These are phyloP conservation scores for Epichloe scottii DNA, from an alignment of 2,329 filamentous ascomycete species.

Conservation along the genomic window DNA sequence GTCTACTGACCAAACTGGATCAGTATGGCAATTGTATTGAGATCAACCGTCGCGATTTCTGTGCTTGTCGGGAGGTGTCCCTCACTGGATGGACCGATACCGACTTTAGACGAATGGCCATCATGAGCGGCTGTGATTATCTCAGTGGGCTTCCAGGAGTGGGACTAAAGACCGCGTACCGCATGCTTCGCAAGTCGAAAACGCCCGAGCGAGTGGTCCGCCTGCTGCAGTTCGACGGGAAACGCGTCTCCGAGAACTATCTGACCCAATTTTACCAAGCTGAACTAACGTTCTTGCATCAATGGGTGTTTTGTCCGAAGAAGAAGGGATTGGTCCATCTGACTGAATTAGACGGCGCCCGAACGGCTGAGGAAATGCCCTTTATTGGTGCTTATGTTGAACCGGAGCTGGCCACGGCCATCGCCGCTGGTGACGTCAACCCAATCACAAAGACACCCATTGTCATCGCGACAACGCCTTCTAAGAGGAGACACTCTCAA, in stretches of 20 bases:
- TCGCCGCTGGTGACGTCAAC: conserved; percentile 73
- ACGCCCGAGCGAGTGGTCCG: conserved; percentile 70
- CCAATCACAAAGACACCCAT: conserved; percentile 73
- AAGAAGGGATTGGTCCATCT: conserved; percentile 61
- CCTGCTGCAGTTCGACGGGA: conserved; percentile 80
- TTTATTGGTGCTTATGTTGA: conserved; percentile 71
- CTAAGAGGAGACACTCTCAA: conserved; percentile 30
- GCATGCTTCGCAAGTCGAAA: conserved; percentile 81
- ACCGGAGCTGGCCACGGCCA: conserved; percentile 53
- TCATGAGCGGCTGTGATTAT: conserved; percentile 93
- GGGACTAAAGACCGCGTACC: conserved; percentile 87
- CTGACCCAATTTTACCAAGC: conserved; percentile 71
- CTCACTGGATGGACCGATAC: conserved; percentile 83
- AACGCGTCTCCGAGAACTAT: conserved; percentile 73
- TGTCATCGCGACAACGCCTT: conserved; percentile 27
- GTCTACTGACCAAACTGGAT: conserved; percentile 85
- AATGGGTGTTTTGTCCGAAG: conserved; percentile 82
- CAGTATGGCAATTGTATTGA: conserved; percentile 89
- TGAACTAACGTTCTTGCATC: conserved; percentile 85
- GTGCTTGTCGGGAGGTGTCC: conserved; percentile 75
- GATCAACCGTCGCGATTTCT: conserved; percentile 81
- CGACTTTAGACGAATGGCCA: conserved; percentile 91
- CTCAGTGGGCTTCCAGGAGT: conserved; percentile 73
- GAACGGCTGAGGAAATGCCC: conserved; percentile 58
- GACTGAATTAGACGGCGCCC: conserved; percentile 49